Base-by-base conservation (phyloP, 352 stramenopile genomes). In the Globisporangium iwayamae region DNA sequence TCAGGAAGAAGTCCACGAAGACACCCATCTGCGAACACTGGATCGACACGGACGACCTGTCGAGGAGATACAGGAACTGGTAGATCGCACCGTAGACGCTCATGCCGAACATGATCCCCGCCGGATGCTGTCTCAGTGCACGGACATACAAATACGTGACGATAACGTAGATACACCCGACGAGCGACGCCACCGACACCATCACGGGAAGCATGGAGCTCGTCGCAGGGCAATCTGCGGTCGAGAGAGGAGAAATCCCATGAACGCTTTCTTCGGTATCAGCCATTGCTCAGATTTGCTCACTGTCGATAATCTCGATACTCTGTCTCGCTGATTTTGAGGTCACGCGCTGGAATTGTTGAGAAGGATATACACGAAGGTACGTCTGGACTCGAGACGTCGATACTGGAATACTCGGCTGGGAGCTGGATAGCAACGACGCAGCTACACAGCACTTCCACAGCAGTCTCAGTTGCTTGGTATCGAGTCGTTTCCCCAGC, bases 41-140 rank as follows among this genome's bases (percentile, higher is more conserved):
- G 9, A 88, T 60, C 9, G 76, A 74, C 18, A 20, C 68, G 5
- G 74, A 77, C 16, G 73, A 68, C 30, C 79, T 70, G 38, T 89
- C 72, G 41, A 94, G 61, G 30, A 94, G 56, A 62, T 83, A 94
- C 13, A 94, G 67, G 32, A 92, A 91, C 56, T 94, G 85, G 53
- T 94, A 94, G 48, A 94, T 78, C 2, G 79, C 85, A 58, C 85
- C 79, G 55, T 94, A 94, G 38, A 94, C 64, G 63, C 81, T 91
- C 85, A 94, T 94, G 45, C 85, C 83, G 52, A 91, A 88, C 85
- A 94, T 94, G 69, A 94, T 91, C 32, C 83, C 85, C n/a, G 85
- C 85, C 0, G 85, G 85, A 32, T 94, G 85, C 53, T 92, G 85
- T 47, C 85, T 78, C 62, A 94, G 65, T 47, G 82, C 85, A 13